Evolutionary conservation across 331 rosid species (phyloP).

Genomic region (Rhamnella rubrinervis): DNA sequence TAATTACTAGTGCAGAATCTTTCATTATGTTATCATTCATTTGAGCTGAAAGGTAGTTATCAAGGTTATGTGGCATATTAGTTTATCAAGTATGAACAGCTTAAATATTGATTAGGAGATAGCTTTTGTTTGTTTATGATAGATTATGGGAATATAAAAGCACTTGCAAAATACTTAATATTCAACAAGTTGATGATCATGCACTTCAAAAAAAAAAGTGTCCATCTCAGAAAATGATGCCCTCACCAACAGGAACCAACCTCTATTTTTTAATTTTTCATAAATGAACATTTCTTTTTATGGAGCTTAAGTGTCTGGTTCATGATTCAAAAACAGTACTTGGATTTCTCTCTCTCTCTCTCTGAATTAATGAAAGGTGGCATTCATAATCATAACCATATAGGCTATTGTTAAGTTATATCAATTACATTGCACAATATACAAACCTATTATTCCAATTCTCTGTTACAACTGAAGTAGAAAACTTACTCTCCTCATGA

Average conservation of each 20-base stretch:
- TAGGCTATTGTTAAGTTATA: too few species aligned
- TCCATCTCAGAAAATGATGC: slow-evolving; percentile 3
- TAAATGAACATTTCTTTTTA: too few species aligned
- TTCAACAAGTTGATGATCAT: neutral
- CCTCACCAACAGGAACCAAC: slow-evolving; percentile 3
- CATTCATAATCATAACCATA: too few species aligned
- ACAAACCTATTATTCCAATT: too few species aligned
- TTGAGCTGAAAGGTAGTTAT: neutral
- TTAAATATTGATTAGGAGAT: slow-evolving; percentile 1
- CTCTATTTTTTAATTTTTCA: neutral
- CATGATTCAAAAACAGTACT: too few species aligned
- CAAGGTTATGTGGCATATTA: neutral
- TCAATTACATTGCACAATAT: too few species aligned
- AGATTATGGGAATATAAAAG: neutral
- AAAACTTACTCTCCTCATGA: too few species aligned
- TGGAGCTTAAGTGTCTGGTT: too few species aligned
- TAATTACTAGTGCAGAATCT: neutral
- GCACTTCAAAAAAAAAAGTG: neutral
- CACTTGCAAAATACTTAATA: neutral
- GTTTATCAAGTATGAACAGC: neutral
- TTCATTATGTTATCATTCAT: neutral
- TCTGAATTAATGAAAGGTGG: too few species aligned
- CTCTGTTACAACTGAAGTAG: too few species aligned
- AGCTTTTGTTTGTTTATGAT: neutral
- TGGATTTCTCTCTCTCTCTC: too few species aligned